Conservation (phyloP, 179 eudicot genomes). For the Monotropa hypopitys region DNA sequence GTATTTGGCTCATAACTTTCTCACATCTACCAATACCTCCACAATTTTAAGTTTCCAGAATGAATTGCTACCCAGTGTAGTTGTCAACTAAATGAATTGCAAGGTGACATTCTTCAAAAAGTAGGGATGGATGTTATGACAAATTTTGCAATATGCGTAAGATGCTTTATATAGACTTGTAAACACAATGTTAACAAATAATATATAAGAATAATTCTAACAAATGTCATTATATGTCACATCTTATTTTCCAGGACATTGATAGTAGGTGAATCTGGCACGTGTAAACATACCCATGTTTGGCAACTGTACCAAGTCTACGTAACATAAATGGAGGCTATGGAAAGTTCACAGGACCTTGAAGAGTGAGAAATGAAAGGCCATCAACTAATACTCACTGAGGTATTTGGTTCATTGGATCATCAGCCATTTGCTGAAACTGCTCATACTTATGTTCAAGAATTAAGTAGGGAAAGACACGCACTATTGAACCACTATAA, state of each 20-base stretch:
- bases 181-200: not conserved
- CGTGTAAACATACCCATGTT: not conserved
- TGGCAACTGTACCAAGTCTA: not conserved
- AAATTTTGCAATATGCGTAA: too few relatives aligned
- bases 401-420: slow-evolving; percentile 63
- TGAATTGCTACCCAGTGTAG: not conserved
- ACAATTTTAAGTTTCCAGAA: not conserved
- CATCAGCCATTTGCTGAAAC: slow-evolving; percentile 68
- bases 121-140: too few relatives aligned
- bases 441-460: slow-evolving; percentile 77
- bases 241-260: not conserved
- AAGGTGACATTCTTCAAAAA: not conserved
- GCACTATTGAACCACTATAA: too few relatives aligned
- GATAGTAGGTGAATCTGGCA: not conserved
- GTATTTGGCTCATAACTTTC: not conserved
- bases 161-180: not conserved
- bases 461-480: too few relatives aligned
- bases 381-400: slow-evolving; percentile 27
- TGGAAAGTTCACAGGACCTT: not conserved
- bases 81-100: not conserved
- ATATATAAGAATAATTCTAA: not conserved
- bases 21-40: not conserved
- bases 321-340: not conserved
- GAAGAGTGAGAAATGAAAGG: not conserved
- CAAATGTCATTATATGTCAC: not conserved